Evolutionary conservation across 108 stramenopile species (phyloP).

Genomic region (Discostella pseudostelligera): DNA sequence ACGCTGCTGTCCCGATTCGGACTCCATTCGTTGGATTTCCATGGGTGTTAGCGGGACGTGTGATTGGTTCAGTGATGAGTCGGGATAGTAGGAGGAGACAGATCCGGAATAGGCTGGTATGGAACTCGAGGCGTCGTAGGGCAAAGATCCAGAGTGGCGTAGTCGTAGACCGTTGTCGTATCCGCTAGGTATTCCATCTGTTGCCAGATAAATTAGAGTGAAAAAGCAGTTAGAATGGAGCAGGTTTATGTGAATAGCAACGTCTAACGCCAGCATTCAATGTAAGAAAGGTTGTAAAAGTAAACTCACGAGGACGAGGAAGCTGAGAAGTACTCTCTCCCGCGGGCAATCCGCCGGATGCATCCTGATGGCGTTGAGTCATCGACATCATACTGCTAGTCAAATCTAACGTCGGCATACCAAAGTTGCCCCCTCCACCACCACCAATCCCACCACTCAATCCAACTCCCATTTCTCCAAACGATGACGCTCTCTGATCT

Average conservation of each 20-base stretch:
- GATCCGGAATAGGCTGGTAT: conserved; percentile 35
- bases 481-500: conserved; percentile 15
- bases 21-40: conserved; percentile 89
- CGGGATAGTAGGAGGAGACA: conserved; percentile 41
- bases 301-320: conserved; percentile 43
- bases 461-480: conserved; percentile 20
- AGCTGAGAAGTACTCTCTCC: conserved; percentile 48
- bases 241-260: no score
- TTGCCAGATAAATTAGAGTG: no score
- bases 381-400: conserved; percentile 82
- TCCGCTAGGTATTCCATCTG: conserved; percentile 20
- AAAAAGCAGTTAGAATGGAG: no score
- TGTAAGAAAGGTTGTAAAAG: background rate
- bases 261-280: no score
- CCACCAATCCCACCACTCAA: conserved; percentile 23
- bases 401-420: conserved; percentile 74
- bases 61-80: conserved; percentile 32
- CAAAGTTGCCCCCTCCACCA: conserved; percentile 15
- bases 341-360: conserved; percentile 29
- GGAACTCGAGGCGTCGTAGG: conserved; percentile 23
- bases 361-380: conserved; percentile 59
- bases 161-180: conserved; percentile 26
- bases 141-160: conserved; percentile 31
- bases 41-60: conserved; percentile 66
- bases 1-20: conserved; percentile 63